Evolutionary conservation across 768 basidiomycete species (phyloP).

Genomic region (Tricholoma flavovirens): DNA sequence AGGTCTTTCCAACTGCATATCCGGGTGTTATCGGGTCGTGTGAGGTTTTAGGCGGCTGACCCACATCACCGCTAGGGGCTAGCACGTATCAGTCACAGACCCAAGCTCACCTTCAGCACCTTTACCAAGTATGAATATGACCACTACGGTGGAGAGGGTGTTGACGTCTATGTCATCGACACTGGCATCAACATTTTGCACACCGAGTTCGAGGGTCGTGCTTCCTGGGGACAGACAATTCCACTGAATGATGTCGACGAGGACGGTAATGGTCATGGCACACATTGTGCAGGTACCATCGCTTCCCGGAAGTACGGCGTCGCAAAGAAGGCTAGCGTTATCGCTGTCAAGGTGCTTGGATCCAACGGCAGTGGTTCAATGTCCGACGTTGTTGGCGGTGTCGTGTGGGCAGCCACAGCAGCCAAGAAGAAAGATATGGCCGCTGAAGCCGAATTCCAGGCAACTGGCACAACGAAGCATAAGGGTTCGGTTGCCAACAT

Average conservation of each 20-base stretch:
- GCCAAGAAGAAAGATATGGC: conserved; percentile 51
- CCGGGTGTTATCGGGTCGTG: neutral
- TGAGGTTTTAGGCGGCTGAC: conserved; percentile 11
- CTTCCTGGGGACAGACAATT: conserved; percentile 90
- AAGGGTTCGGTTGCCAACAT: conserved; percentile 97
- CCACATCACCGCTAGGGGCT: conserved; percentile 62
- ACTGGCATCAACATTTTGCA: conserved; percentile 88
- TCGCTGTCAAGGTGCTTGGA: conserved; percentile 93
- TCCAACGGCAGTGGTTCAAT: conserved; percentile 91
- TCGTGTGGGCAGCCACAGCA: conserved; percentile 63
- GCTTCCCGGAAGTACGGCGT: conserved; percentile 93
- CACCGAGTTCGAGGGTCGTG: conserved; percentile 84
- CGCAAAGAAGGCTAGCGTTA: conserved; percentile 85
- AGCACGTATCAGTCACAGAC: conserved; percentile 88
- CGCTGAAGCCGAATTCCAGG: conserved; percentile 58
- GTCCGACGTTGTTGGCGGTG: conserved; percentile 90
- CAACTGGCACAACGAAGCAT: conserved; percentile 75
- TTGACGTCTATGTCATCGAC: conserved; percentile 86
- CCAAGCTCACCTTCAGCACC: conserved; percentile 67
- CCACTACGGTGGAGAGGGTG: conserved; percentile 75
- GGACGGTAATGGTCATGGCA: conserved; percentile 94
- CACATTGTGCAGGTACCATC: conserved; percentile 94
- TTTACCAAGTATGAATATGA: conserved; percentile 82
- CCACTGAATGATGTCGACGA: conserved; percentile 77
- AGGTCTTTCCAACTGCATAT: conserved; percentile 22